Conservation (phyloP, 805 yeast genomes). For the Naumovozyma castellii region DNA sequence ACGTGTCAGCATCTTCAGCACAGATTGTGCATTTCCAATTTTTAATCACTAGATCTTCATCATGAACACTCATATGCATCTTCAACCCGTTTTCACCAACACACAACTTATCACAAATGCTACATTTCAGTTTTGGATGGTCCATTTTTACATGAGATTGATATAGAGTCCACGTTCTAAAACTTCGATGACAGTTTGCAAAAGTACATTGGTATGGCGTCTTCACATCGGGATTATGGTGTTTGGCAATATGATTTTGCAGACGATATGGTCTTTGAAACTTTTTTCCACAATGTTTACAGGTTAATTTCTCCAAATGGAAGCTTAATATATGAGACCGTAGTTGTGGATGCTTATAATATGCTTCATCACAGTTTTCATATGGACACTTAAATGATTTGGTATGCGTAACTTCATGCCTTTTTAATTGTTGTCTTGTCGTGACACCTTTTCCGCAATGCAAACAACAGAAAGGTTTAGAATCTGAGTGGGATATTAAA, state of each 20-base stretch:
- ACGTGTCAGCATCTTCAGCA: constrained; percentile 17
- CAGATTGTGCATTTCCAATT: constrained; percentile 63
- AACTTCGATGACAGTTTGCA: constrained; percentile 49
- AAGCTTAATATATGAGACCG: constrained; percentile 58
- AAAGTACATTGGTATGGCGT: constrained; percentile 47
- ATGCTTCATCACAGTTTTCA: constrained; percentile 56
- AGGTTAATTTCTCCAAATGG: constrained; percentile 48
- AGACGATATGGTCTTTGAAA: constrained; percentile 60
- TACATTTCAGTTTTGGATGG: constrained; percentile 63
- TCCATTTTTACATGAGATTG: constrained; percentile 60
- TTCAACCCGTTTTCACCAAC: constrained; percentile 61
- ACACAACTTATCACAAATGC: constrained; percentile 58
- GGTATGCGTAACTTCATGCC: constrained; percentile 79
- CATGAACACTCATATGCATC: constrained; percentile 69
- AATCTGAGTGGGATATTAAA: constrained; percentile 49
- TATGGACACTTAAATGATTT: constrained; percentile 51
- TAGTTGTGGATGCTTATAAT: constrained; percentile 66
- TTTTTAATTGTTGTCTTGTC: constrained; percentile 65
- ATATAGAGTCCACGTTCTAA: constrained; percentile 65
- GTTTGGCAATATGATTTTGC: constrained; percentile 53
- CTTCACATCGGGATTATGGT: constrained; percentile 42
- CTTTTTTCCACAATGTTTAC: constrained; percentile 53
- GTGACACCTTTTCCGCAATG: constrained; percentile 77
- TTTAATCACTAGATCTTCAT: constrained; percentile 40
- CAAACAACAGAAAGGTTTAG: constrained; percentile 64